Evolutionary conservation across 495 filamentous ascomycete genomes (phyloP).

Genomic region (Talaromyces wortmannii): DNA sequence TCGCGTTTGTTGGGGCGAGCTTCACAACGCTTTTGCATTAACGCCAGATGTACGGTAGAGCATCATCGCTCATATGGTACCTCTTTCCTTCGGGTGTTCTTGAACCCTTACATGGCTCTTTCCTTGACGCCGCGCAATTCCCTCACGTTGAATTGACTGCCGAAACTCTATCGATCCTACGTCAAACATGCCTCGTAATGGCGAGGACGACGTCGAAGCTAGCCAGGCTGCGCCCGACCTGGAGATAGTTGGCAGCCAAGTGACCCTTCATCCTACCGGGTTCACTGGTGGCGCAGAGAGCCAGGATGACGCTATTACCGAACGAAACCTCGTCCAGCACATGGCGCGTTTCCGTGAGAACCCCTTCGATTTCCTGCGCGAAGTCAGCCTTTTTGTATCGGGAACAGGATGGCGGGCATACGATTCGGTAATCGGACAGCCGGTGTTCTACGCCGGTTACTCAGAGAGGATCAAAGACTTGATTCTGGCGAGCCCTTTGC

Average conservation of each 20-base stretch:
- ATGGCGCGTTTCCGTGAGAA: slow-evolving; percentile 74
- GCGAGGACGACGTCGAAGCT: slow-evolving; percentile 23
- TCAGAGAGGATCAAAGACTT: slow-evolving; percentile 76
- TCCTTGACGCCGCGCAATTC: neutral
- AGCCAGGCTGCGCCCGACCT: slow-evolving; percentile 66
- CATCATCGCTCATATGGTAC: neutral
- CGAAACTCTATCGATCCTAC: neutral
- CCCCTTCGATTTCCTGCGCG: slow-evolving; percentile 77
- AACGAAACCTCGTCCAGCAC: slow-evolving; percentile 70
- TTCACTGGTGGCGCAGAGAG: slow-evolving; percentile 38
- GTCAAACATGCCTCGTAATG: slow-evolving; percentile 19
- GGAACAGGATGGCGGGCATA: slow-evolving; percentile 93
- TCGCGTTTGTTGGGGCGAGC: slow-evolving; percentile 15
- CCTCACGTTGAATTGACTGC: neutral
- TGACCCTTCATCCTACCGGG: slow-evolving; percentile 75
- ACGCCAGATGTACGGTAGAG: too few relatives aligned
- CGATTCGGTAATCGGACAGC: slow-evolving; percentile 82
- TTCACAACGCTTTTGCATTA: slow-evolving; percentile 6
- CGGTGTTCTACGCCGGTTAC: slow-evolving; percentile 89
- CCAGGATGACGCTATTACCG: slow-evolving; percentile 38
- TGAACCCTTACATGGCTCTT: neutral
- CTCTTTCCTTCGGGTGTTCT: neutral
- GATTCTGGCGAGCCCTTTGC: slow-evolving; percentile 66
- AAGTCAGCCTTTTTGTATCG: slow-evolving; percentile 83
- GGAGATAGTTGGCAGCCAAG: slow-evolving; percentile 70